phyloP scores from a whole-genome alignment of 148 eudicot genomes.

The Tetragonia tetragonoides region DNA sequence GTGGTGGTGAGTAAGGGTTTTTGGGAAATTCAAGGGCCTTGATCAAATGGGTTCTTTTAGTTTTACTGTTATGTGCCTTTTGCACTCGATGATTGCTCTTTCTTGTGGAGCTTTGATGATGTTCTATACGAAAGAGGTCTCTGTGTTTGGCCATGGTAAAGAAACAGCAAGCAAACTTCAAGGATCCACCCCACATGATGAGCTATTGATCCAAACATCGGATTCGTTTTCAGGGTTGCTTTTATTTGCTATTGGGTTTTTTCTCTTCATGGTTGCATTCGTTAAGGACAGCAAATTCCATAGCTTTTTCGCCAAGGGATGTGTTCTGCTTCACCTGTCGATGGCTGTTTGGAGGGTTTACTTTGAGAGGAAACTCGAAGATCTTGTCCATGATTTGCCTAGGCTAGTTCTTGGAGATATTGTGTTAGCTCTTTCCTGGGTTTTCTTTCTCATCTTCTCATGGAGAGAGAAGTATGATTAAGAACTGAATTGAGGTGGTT shows the following conservation, averaged over 20 bases:
- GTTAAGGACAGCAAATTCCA: slow-evolving; percentile 72
- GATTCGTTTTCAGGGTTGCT: slow-evolving; percentile 91
- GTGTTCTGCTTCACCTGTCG: slow-evolving; percentile 69
- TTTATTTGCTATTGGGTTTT: slow-evolving; percentile 69
- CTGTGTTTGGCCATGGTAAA: slow-evolving; percentile 61
- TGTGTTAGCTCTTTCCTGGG: slow-evolving; percentile 79
- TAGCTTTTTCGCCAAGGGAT: slow-evolving; percentile 78
- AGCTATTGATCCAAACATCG: slow-evolving; percentile 64
- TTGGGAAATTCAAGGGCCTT: slow-evolving; percentile 15
- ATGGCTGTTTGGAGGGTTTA: slow-evolving; percentile 91
- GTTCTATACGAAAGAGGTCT: slow-evolving; percentile 71
- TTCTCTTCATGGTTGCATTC: slow-evolving; percentile 88
- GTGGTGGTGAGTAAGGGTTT: background rate
- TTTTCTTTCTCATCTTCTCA: slow-evolving; percentile 67
- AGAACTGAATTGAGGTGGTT: slow-evolving; percentile 2
- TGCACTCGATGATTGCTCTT: slow-evolving; percentile 69
- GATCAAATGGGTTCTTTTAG: slow-evolving; percentile 66
- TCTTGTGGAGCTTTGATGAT: slow-evolving; percentile 80
- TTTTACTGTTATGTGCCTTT: slow-evolving; percentile 67
- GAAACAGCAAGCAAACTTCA: slow-evolving; percentile 63
- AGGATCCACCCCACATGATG: slow-evolving; percentile 84
- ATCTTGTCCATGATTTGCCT: slow-evolving; percentile 62
- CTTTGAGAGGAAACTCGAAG: slow-evolving; percentile 73
- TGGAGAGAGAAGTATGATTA: slow-evolving; percentile 97
- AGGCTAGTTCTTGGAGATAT: slow-evolving; percentile 73